Conservation (phyloP, 2,329 filamentous ascomycete species). For the Fusarium phyllophilum region DNA sequence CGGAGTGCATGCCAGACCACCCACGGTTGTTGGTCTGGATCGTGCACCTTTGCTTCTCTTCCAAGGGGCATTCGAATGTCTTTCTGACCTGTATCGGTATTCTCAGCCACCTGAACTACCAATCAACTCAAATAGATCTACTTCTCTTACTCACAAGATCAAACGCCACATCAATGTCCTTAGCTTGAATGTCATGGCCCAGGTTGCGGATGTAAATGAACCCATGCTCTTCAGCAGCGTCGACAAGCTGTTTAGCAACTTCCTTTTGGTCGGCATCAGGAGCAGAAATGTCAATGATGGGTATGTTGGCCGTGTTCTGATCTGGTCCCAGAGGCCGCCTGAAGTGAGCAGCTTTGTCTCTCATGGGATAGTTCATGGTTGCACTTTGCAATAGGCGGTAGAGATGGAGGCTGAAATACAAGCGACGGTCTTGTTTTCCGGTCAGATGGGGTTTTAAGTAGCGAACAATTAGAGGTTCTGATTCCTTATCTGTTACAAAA, state of each 20-base stretch:
- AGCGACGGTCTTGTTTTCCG: neutral
- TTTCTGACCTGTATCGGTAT: conserved; percentile 62
- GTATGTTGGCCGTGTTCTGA: conserved; percentile 64
- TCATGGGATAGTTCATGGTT: conserved; percentile 7
- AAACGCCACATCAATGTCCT: conserved; percentile 78
- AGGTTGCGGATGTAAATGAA: conserved; percentile 90
- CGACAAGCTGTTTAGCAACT: conserved; percentile 75
- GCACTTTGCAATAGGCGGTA: neutral
- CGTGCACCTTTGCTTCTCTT: conserved; percentile 78
- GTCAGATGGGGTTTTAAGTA: neutral
- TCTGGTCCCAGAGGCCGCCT: conserved; percentile 22
- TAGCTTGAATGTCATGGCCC: conserved; percentile 72
- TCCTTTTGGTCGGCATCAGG: conserved; percentile 58
- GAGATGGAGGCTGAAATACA: neutral
- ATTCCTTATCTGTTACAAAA: conserved; percentile 3
- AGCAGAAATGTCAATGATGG: conserved; percentile 79
- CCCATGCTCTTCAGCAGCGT: conserved; percentile 83
- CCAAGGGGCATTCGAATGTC: conserved; percentile 75
- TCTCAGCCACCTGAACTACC: neutral
- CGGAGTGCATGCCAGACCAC: conserved; percentile 88
- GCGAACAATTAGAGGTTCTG: neutral
- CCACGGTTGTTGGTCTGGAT: conserved; percentile 87
- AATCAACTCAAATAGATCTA: neutral
- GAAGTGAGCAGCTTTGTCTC: conserved; percentile 4
- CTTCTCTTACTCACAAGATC: conserved; percentile 65